A percentile compares a stretch with the other conserved stretches of the same genome.
phyloP scores from a whole-genome alignment of 2,329 filamentous ascomycete genomes.

The Cordyceps cateniannulata region DNA sequence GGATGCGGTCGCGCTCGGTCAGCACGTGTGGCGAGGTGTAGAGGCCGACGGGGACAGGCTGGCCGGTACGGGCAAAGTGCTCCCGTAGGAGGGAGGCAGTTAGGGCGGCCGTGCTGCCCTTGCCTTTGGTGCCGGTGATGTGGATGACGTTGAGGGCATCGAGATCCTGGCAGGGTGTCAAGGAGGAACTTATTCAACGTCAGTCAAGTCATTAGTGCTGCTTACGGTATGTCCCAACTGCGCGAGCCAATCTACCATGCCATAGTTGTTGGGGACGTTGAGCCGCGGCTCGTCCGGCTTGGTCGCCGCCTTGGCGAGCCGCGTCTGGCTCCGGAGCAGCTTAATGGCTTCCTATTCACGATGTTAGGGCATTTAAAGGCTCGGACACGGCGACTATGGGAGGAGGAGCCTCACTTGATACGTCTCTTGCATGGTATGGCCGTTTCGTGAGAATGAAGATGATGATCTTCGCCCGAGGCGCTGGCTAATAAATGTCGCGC shows the following conservation, averaged over 20 bases:
- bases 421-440: not conserved
- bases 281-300: slow-evolving; percentile 5
- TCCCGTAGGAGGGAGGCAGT: slow-evolving; percentile 33
- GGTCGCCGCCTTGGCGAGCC: not conserved
- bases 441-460: not conserved
- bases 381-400: not conserved
- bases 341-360: not conserved
- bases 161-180: not conserved
- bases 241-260: slow-evolving; percentile 5
- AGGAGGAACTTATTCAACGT: too few species aligned
- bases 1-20: slow-evolving; percentile 35
- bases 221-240: slow-evolving; percentile 5
- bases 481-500: not conserved
- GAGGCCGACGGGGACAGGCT: slow-evolving; percentile 32
- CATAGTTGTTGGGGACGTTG: slow-evolving; percentile 7
- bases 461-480: not conserved
- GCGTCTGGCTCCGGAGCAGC: not conserved
- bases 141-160: slow-evolving; percentile 39
- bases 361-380: not conserved
- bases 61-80: slow-evolving; percentile 19
- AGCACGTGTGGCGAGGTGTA: slow-evolving; percentile 44
- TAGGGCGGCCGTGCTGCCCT: slow-evolving; percentile 46
- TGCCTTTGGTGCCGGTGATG: slow-evolving; percentile 48
- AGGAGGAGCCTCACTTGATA: not conserved
- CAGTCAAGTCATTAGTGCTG: not conserved